Evolutionary conservation across 768 basidiomycete species (phyloP), one percentile per base, ranked within the genome.

Genomic region (Lentinula sp.): DNA sequence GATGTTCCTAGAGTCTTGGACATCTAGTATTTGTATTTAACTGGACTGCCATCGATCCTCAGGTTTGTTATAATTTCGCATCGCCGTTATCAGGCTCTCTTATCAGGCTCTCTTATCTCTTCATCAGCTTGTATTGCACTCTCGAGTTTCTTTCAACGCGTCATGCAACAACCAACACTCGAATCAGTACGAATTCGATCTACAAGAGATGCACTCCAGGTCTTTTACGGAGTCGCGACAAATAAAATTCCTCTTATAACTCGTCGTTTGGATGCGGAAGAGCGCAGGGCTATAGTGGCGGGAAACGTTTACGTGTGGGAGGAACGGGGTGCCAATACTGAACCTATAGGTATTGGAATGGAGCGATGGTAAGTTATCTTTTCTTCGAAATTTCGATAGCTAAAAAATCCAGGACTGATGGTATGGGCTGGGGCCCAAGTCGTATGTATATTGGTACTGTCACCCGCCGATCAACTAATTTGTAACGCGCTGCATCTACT

Each of bases 261-360:
- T 20, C 84, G 91, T 60, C 85, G 91, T 7, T 81, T 93, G 65
- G 91, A 93, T 69, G 87, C 87, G 48, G 90, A 92, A 69, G 91
- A 93, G 71, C 83, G 91, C 45, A 79, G 85, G 51, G 83, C 83
- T 16, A 88, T 93, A 67, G 65, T 79, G 16, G 82, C 91, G 0
- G 91, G 91, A 28, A 90, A 90, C 65, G 88, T 92, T 23, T 93
- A 91, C 66, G 88, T 93, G 63, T 93, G 91, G 91, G 91, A 93
- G 70, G 91, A 93, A 66, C 87, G 90, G 63, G 88, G 88, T 28
- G 88, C 90, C 6, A 90, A 88, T 69, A 85, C 87, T n/a, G 90
- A 91, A 68, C 80, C 80, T 35, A 89, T 90, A 9, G 91, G 91
- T 13, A 81, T 91, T 51, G 91, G 91, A 41, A 93, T 93, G 87